Conservation (phyloP, 2,329 filamentous ascomycete species). For the Grosmannia clavigera region DNA sequence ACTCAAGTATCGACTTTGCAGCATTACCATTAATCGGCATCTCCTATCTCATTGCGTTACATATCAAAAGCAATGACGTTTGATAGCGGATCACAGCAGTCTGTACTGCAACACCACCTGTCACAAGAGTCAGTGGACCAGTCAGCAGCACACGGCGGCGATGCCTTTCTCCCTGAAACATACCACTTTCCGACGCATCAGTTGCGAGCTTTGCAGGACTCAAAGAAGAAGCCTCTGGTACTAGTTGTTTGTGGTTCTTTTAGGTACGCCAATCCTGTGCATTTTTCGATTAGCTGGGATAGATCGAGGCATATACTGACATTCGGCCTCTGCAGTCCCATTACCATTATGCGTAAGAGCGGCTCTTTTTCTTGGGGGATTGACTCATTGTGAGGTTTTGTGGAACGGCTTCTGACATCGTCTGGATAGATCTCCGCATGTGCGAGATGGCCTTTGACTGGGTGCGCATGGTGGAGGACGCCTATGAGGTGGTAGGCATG, state of each 20-base stretch:
- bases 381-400: not conserved
- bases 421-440: constrained; percentile 22
- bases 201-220: constrained; percentile 7
- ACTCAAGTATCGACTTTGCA: not conserved
- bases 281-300: not conserved
- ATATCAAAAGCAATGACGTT: not conserved
- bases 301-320: not conserved
- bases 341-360: constrained; percentile 15
- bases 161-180: not conserved
- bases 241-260: constrained; percentile 24
- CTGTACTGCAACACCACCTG: not conserved
- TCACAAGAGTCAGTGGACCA: not conserved
- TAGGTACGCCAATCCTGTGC: constrained; percentile 13
- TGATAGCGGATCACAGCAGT: not conserved
- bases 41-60: not conserved
- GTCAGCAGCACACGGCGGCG: not conserved
- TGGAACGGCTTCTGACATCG: constrained; percentile 5
- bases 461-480: constrained; percentile 23
- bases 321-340: constrained; percentile 10
- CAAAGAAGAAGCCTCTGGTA: constrained; percentile 20
- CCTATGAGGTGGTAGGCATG: constrained; percentile 74
- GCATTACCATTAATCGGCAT: not conserved
- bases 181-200: constrained; percentile 12
- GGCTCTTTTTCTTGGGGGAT: not conserved
- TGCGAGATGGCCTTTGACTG: constrained; percentile 25